Percentiles rank a stretch among this genome's conserved stretches.
phyloP scores from a whole-genome alignment of 1,284 basidiomycete genomes.

The Rhodotorula sp. region DNA sequence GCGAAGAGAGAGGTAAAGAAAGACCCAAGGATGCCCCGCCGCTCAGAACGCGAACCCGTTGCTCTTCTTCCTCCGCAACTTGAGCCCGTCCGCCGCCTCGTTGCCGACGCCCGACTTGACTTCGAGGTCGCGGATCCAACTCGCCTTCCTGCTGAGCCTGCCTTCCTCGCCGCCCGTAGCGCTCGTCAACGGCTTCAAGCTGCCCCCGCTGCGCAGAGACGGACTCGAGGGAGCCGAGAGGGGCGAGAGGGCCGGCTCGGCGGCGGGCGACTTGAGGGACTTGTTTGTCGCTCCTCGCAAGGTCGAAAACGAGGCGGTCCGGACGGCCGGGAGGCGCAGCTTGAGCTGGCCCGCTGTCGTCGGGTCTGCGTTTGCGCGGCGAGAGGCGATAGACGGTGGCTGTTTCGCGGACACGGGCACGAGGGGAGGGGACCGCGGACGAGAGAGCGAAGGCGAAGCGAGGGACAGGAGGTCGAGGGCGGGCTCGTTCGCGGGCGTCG shows the following conservation, averaged over 20 bases:
- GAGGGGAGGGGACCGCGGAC: background rate
- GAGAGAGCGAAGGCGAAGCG: background rate
- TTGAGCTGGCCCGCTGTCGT: background rate
- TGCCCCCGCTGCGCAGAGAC: background rate
- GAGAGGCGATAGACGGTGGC: background rate
- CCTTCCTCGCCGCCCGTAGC: background rate
- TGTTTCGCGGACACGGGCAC: background rate
- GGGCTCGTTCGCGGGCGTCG: background rate
- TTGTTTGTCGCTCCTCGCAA: background rate
- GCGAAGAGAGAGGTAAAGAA: background rate
- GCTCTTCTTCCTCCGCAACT: slow-evolving; percentile 1
- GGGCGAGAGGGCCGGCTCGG: background rate
- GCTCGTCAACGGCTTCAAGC: background rate
- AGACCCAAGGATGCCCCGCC: no score
- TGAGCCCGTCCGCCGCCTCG: slow-evolving; percentile 9
- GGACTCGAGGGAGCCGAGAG: slow-evolving; percentile 14
- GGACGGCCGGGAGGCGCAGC: background rate
- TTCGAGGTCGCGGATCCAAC: slow-evolving; percentile 8
- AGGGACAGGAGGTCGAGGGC: background rate
- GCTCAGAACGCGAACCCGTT: slow-evolving; percentile 11
- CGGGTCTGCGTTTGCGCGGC: background rate
- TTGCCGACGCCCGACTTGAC: background rate
- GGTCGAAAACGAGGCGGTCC: background rate
- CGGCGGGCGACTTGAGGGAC: slow-evolving; percentile 4
- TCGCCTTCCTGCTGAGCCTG: background rate